These are phyloP conservation scores for Moesziomyces sp. DNA, from an alignment of 1,284 basidiomycete species.

Conservation along the genomic window DNA sequence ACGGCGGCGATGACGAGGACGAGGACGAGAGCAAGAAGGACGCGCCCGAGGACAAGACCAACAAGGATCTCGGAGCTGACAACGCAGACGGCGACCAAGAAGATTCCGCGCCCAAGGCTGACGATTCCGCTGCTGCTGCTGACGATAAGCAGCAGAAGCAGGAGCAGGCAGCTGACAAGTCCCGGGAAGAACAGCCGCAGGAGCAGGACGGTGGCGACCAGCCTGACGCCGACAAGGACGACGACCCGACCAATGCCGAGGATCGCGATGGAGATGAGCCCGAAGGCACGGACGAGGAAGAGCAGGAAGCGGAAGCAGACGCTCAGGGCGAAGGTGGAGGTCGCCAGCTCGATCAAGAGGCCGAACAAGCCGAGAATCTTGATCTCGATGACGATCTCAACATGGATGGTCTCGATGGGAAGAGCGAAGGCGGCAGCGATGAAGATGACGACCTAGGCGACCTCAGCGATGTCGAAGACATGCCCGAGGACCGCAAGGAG, in stretches of 20 bases:
- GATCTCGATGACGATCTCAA: constrained; percentile 63
- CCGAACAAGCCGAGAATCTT: constrained; percentile 65
- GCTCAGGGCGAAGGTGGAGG: constrained; percentile 68
- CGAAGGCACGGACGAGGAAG: constrained; percentile 56
- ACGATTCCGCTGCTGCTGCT: constrained; percentile 16
- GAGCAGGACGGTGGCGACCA: constrained; percentile 23
- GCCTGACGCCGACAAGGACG: constrained; percentile 30
- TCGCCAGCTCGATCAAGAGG: constrained; percentile 64
- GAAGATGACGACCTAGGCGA: constrained; percentile 72
- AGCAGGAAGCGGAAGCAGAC: constrained; percentile 64
- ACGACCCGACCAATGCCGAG: constrained; percentile 35
- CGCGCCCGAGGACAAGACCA: constrained; percentile 66
- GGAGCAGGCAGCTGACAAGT: constrained; percentile 19
- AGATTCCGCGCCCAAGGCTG: constrained; percentile 45
- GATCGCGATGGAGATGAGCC: constrained; percentile 58
- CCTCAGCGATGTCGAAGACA: constrained; percentile 78
- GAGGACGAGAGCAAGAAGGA: constrained; percentile 70
- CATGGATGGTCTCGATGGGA: constrained; percentile 48
- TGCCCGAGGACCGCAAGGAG: constrained; percentile 51
- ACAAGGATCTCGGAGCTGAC: constrained; percentile 67
- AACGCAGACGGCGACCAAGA: constrained; percentile 62
- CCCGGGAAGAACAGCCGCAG: constrained; percentile 3
- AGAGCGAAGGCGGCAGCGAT: constrained; percentile 63
- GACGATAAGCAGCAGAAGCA: constrained; percentile 70
- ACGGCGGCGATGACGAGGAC: constrained; percentile 78